These are phyloP conservation scores for Reutealis trisperma DNA, from an alignment of 345 rosid species.

Conservation along the genomic window DNA sequence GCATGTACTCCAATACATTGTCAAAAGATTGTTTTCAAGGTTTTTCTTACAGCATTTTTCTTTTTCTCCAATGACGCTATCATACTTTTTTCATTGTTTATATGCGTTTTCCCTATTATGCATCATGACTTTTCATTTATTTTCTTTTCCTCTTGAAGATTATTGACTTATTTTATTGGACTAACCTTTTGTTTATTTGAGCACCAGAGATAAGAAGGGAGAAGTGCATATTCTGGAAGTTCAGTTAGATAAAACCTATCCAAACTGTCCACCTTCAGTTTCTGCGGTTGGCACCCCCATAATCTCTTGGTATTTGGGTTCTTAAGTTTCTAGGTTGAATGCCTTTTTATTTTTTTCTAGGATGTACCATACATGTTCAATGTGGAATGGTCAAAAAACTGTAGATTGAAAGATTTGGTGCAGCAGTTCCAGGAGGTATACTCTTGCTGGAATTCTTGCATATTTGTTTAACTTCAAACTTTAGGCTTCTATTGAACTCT, in stretches of 20 bases:
- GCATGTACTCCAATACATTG: background rate
- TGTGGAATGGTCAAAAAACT: conserved; percentile 56
- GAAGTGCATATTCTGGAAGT: conserved; percentile 61
- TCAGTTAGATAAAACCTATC: conserved; percentile 56
- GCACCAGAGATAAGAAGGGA: conserved; percentile 58
- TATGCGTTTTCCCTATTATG: background rate
- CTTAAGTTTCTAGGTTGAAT: conserved; percentile 11
- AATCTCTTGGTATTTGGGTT: conserved; percentile 7
- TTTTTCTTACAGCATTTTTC: background rate
- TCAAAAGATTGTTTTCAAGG: background rate
- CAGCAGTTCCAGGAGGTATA: conserved; percentile 61
- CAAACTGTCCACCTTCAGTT: conserved; percentile 60
- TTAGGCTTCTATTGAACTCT: background rate
- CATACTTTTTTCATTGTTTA: background rate
- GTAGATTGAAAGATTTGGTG: conserved; percentile 64
- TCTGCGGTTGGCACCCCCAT: conserved; percentile 55
- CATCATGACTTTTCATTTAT: background rate
- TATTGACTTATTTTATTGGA: background rate
- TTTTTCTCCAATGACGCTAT: background rate
- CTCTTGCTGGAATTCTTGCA: background rate
- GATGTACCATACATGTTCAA: conserved; percentile 64
- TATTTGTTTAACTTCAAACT: background rate
- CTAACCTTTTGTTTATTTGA: conserved; percentile 16
- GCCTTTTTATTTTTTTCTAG: conserved; percentile 34
- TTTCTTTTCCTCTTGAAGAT: conserved; percentile 5